phyloP scores from a whole-genome alignment of 495 filamentous ascomycete genomes.

The Aspergillus homomorphus region DNA sequence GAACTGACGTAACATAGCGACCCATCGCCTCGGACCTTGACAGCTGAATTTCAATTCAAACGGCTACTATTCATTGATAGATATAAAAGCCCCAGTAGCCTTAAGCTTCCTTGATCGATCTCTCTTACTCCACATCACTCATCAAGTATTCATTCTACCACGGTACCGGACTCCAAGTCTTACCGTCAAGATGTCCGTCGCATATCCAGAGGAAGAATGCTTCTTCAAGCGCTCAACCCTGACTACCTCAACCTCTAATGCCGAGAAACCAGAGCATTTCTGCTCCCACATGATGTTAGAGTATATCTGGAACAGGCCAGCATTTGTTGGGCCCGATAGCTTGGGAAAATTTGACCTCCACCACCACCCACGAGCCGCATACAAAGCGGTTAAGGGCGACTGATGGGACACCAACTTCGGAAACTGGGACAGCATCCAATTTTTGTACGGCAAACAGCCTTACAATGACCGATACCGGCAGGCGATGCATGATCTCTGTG shows the following conservation, averaged over 20 bases:
- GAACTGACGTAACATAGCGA: no score
- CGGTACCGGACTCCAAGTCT: no score
- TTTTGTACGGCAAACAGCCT: not conserved
- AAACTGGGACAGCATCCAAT: not conserved
- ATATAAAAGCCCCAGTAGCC: no score
- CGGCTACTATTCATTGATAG: no score
- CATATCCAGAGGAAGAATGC: conserved; percentile 10
- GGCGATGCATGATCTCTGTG: conserved; percentile 7
- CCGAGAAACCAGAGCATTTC: conserved; percentile 9
- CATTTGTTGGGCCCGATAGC: not conserved
- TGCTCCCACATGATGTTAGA: not conserved
- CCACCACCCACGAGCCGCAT: conserved; percentile 4
- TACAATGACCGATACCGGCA: not conserved
- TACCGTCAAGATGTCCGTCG: conserved; percentile 3
- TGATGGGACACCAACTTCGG: not conserved
- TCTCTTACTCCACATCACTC: no score
- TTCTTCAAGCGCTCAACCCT: conserved; percentile 8
- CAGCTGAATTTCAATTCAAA: no score
- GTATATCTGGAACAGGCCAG: conserved; percentile 5
- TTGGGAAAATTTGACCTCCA: not conserved
- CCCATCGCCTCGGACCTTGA: no score
- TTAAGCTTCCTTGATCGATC: no score
- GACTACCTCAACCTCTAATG: not conserved
- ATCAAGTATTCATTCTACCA: no score
- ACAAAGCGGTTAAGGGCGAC: conserved; percentile 3